Evolutionary conservation across 2,329 filamentous ascomycete species (phyloP), one percentile per base, ranked within the genome.

Genomic region (Neofusicoccum sp.): DNA sequence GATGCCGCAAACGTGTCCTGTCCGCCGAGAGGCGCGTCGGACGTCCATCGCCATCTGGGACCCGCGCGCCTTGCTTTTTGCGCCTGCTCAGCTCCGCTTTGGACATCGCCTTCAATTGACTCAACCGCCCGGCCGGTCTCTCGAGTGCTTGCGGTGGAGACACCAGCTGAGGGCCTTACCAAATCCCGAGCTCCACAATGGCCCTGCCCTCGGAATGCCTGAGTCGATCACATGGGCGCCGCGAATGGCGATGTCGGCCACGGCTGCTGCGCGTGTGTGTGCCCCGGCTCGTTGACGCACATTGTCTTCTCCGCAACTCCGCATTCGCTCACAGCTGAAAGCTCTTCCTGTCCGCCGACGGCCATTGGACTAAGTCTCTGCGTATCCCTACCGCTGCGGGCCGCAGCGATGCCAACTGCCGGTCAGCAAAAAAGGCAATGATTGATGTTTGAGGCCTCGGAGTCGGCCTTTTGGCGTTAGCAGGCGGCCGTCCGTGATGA

Each of bases 141-240:
- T 20, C 20, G 20, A 20, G 20, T 20, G 20, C 20, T 20, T 20
- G 20, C 16, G 51, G 51, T 44, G 51, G 51, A 56, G 51, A 43
- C 38, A 33, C 24, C 26, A 28, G 34, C 28, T 7, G 34, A 54
- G 24, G 49, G 20, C 20, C 20, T 20, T 20, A 20, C 20, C 20
- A 20, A 20, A 20, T 20, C 20, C 20, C 49, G 14, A 28, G 51
- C 51, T 56, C 51, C 51, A 56, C 51, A 16, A 43, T 56, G 51
- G 38, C 26, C 49, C 31, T 54, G 34, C 14, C 36, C 49, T 51
- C 49, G 49, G 51, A 38, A 56, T 43, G 51, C 51, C 38, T 43
- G 51, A 41, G 51, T 43, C 36, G 51, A 56, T 56, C 51, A 43
- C 24, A 26, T 33, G 43, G 51, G 36, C 12, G 20, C 20, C 20